A percentile compares a stretch with the other conserved stretches of the same genome.
Evolutionary conservation across 352 stramenopile species (phyloP).

Genomic region (Globisporangium cystogenes): DNA sequence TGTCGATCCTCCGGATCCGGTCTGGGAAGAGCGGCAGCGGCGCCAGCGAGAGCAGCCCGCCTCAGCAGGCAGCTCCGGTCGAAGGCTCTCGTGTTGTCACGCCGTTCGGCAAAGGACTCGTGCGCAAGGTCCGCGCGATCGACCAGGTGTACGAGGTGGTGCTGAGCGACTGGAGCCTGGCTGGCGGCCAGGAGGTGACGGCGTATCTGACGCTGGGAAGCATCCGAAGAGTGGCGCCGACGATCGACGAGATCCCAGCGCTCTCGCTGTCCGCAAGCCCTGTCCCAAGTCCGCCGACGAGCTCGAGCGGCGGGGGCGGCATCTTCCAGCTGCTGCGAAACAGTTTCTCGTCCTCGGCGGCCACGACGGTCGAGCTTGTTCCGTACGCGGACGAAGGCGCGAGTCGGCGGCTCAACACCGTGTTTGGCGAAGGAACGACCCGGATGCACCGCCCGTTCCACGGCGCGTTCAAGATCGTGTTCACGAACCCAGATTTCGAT

Average conservation of each 20-base stretch:
- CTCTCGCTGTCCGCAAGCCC: constrained; percentile 21
- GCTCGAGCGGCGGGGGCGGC: constrained; percentile 30
- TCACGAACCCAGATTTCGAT: constrained; percentile 41
- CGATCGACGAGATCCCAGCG: constrained; percentile 28
- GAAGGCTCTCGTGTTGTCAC: constrained; percentile 43
- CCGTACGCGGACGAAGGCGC: constrained; percentile 44
- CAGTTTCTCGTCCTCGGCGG: constrained; percentile 24
- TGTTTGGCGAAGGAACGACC: constrained; percentile 51
- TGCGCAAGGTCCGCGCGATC: constrained; percentile 32
- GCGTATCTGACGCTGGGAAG: constrained; percentile 48
- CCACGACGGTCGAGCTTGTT: neutral
- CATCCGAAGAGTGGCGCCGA: constrained; percentile 21
- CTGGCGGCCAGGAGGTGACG: constrained; percentile 28
- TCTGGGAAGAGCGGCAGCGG: constrained; percentile 13
- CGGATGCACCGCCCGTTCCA: constrained; percentile 43
- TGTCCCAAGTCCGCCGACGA: constrained; percentile 17
- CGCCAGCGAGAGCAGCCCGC: constrained; percentile 1
- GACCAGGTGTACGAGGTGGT: constrained; percentile 46
- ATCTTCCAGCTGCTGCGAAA: constrained; percentile 74
- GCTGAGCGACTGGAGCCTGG: constrained; percentile 47
- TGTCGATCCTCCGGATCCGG: constrained; percentile 48
- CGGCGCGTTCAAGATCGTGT: constrained; percentile 33
- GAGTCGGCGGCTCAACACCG: constrained; percentile 38
- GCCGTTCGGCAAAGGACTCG: constrained; percentile 52
- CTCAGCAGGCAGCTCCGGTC: constrained; percentile 8